Conservation (phyloP, 2,329 filamentous ascomycete species). For the Nannizziopsis arthrosporioides region DNA sequence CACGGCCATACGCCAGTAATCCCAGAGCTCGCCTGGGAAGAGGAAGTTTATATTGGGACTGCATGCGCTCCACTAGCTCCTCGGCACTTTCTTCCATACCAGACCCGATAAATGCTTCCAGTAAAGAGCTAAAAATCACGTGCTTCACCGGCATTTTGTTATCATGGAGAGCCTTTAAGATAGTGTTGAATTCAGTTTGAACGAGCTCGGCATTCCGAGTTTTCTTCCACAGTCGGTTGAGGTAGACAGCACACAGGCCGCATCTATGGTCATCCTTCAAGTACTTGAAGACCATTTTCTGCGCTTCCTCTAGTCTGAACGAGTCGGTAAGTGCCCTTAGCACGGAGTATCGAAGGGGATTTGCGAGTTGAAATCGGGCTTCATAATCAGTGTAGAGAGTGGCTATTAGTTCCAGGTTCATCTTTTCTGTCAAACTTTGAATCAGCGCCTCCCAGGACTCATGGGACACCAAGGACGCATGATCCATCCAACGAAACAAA, state of each 20-base stretch:
- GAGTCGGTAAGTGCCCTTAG: conserved; percentile 30
- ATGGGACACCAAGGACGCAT: conserved; percentile 22
- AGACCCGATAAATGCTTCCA: conserved; percentile 31
- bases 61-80: conserved; percentile 28
- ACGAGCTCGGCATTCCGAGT: conserved; percentile 28
- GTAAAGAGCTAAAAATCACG: conserved; percentile 31
- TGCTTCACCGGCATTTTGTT: conserved; percentile 26
- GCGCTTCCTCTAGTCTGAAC: conserved; percentile 28
- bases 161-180: conserved; percentile 21
- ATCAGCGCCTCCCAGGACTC: conserved; percentile 31
- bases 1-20: conserved; percentile 28
- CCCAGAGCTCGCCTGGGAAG: conserved; percentile 28
- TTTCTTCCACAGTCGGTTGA: conserved; percentile 31
- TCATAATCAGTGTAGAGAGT: conserved; percentile 24
- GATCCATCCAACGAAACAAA: conserved; percentile 27
- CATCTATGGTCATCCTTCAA: conserved; percentile 26
- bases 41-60: conserved; percentile 20
- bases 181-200: conserved; percentile 25
- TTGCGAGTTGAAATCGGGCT: conserved; percentile 22
- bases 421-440: conserved; percentile 23
- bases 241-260: conserved; percentile 28
- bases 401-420: conserved; percentile 26
- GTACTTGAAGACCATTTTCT: conserved; percentile 25
- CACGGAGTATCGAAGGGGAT: conserved; percentile 26
- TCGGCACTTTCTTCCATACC: conserved; percentile 28